phyloP scores from a whole-genome alignment of 305 asterid species.

The Ilex paraguariensis region DNA sequence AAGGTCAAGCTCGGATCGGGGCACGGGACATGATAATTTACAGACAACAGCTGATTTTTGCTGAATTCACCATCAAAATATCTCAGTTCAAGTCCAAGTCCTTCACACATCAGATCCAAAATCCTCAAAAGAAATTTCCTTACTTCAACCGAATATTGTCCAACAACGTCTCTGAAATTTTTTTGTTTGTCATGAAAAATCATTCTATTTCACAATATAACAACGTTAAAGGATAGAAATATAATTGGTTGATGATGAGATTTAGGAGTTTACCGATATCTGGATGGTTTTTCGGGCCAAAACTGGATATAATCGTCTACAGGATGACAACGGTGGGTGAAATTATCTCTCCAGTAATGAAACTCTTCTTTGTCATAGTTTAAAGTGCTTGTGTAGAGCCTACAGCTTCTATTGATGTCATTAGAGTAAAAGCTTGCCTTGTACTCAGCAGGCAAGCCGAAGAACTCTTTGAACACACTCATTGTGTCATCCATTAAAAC shows the following conservation, averaged over 20 bases:
- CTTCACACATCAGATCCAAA: constrained; percentile 40
- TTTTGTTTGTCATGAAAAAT: no score
- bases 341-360: constrained; percentile 68
- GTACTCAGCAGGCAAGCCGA: constrained; percentile 34
- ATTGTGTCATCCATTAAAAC: constrained; percentile 43
- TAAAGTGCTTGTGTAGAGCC: constrained; percentile 50
- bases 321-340: constrained; percentile 62
- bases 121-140: constrained; percentile 32
- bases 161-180: constrained; percentile 38
- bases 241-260: neutral
- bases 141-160: constrained; percentile 36
- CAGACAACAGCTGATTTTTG: constrained; percentile 33
- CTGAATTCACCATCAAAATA: constrained; percentile 35
- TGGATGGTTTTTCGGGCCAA: constrained; percentile 60
- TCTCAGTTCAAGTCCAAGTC: constrained; percentile 32
- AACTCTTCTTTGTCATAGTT: constrained; percentile 44
- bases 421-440: constrained; percentile 35
- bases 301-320: constrained; percentile 32
- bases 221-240: neutral
- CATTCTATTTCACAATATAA: neutral
- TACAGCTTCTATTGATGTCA: constrained; percentile 27
- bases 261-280: constrained; percentile 34
- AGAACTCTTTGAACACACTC: constrained; percentile 40
- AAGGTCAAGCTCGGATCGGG: constrained; percentile 59
- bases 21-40: constrained; percentile 62